phyloP scores from a whole-genome alignment of 805 yeast species.

The Kodamaea fukazawae region DNA sequence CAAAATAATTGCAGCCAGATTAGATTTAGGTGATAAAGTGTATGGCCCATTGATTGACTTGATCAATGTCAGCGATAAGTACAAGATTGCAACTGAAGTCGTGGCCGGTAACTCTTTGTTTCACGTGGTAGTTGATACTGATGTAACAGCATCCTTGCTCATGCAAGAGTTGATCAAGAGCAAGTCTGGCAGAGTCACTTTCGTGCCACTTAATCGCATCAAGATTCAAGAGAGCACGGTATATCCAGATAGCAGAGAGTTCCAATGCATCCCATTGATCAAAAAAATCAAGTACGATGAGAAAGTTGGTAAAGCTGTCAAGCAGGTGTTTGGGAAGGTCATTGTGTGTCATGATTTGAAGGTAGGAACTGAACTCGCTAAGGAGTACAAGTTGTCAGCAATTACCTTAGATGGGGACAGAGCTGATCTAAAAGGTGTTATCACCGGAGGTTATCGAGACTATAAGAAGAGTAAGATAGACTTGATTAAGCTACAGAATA shows the following conservation, averaged over 20 bases:
- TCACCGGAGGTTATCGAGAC: slow-evolving; percentile 87
- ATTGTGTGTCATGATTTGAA: slow-evolving; percentile 71
- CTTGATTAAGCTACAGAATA: slow-evolving; percentile 54
- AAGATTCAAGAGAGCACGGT: slow-evolving; percentile 30
- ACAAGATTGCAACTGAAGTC: slow-evolving; percentile 82
- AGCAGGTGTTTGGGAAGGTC: slow-evolving; percentile 77
- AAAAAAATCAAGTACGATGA: slow-evolving; percentile 64
- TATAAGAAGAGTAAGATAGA: slow-evolving; percentile 66
- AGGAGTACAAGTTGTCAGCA: slow-evolving; percentile 59
- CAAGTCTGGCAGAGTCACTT: slow-evolving; percentile 81
- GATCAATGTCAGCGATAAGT: slow-evolving; percentile 76
- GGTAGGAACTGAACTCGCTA: slow-evolving; percentile 66
- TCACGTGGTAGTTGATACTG: slow-evolving; percentile 86
- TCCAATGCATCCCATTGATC: slow-evolving; percentile 72
- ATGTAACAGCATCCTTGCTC: slow-evolving; percentile 73
- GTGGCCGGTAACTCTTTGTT: slow-evolving; percentile 85
- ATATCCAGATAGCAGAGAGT: slow-evolving; percentile 58
- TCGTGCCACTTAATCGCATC: slow-evolving; percentile 82
- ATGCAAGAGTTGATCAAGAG: slow-evolving; percentile 73
- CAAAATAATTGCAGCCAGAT: slow-evolving; percentile 53
- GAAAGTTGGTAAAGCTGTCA: slow-evolving; percentile 61
- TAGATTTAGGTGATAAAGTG: slow-evolving; percentile 60
- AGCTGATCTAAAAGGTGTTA: slow-evolving; percentile 77
- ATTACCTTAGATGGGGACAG: slow-evolving; percentile 92
- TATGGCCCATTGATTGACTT: slow-evolving; percentile 86